Base-by-base conservation (phyloP, 2,329 filamentous ascomycete genomes). In the Botrytis elliptica region DNA sequence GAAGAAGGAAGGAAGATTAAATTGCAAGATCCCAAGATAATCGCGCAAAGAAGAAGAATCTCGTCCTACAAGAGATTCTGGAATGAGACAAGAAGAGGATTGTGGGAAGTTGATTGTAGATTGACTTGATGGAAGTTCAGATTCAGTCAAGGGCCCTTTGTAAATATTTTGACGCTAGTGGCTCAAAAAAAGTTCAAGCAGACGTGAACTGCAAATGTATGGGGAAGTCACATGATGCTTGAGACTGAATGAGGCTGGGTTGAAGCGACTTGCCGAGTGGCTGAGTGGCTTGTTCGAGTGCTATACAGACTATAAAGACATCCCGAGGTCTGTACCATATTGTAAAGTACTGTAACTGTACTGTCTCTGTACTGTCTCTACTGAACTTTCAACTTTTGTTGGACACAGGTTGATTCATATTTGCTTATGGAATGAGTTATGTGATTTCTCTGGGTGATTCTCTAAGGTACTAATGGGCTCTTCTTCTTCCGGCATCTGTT, bases 91-190 rank as follows among this genome's bases (percentile, higher is more conserved):
- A 42, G 18, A 18, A 9, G 1, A 9, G 0, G 4, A 42, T 33
- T 22, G 36, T 33, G 33, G 52, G n/a, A 57, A 12, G 49, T 18
- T 8, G 38, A n/a, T 42, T 57, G 49, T 33, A 42, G 49, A 42
- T 33, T 55, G 10, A 57, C 46, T 14, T 68, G 46, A 57, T 57
- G 38, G 66, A 33, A 42, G 49, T 38, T 68, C 12, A 29, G 22
- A 40, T 40, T 22, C 46, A n/a, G 65, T 46, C 65, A 29, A 55
- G 65, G 66, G 49, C 49, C 49, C 66, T 68, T 68, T 68, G 66
- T 68, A 57, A 68, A 68, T 68, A 68, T 68, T 68, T 68, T 57
- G 66, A 63, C 60, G 46, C 59, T 64, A 71, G 63, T 55, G 46
- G 29, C 20, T 57, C 33, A 55, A 73, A 69, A 73, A 73, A 73